Base-by-base conservation (phyloP, 73 alveolate species). In the Paramecium octaurelia region DNA sequence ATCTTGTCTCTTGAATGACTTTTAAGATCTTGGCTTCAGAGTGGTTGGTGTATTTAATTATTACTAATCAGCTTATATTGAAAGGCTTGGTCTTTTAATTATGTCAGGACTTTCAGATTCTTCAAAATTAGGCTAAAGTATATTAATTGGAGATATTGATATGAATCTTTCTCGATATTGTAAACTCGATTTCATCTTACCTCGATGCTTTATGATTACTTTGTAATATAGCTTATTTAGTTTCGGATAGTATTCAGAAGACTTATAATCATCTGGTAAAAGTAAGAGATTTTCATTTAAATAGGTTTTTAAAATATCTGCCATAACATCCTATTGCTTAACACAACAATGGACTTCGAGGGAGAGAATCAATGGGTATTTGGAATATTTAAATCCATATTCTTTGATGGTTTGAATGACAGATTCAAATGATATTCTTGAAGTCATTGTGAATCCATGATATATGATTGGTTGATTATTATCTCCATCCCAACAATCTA, bases 401-500 rank as follows among this genome's bases (percentile, higher is more conserved):
- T 92, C 95, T 16, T 73, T 94, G 31, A 98, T 93, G 38, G 95
- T 96, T 90, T 93, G 87, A 27, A 96, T 89, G 18, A 97, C 98
- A 68, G 95, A 95, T 71, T 85, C 96, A 68, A 98, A 94, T 27
- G 96, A 83, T 8, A 98, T 88, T 86, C 94, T 95, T 42, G 94
- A 75, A 2, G 97, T 96, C 64, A 98, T 85, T 9, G 99, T 98
- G 86, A 94, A 95, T 4, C 99, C 98, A 91, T 98, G 99, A 16
- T 98, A 97, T n/a, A n/a, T 96, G 36, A 93, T 93, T 14, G 99
- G 99, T 60, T 96, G 97, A 86, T 95, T 98, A 91, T 93, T 86
- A 44, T 93, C 92, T 35, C 99, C 99, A 93, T 98, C 99, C 97
- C 98, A 97, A 36, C 98, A 96, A 90, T 98, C 99, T 54, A 98